Percentiles rank a stretch among this genome's conserved stretches.
Evolutionary conservation across 768 basidiomycete species (phyloP).

Genomic region (Serendipita sp.): DNA sequence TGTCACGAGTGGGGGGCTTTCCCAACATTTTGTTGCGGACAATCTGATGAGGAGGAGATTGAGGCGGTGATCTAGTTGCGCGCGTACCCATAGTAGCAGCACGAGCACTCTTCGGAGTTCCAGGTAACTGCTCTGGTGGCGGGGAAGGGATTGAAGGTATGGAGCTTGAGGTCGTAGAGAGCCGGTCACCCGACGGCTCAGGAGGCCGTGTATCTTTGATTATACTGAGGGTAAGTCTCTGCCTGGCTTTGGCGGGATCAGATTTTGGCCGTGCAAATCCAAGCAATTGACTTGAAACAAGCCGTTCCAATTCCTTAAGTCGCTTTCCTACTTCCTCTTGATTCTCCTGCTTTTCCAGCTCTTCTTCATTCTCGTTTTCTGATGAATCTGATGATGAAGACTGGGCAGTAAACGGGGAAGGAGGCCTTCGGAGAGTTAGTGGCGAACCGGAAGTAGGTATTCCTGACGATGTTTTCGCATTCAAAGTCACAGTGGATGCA

Average conservation of each 20-base stretch:
- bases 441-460: neutral
- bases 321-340: constrained; percentile 52
- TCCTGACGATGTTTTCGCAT: neutral
- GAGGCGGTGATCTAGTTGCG: constrained; percentile 6
- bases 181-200: neutral
- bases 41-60: constrained; percentile 2
- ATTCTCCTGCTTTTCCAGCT: constrained; percentile 58
- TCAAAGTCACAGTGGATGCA: neutral
- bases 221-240: constrained; percentile 1
- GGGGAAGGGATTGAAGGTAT: constrained; percentile 72
- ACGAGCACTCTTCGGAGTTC: constrained; percentile 17
- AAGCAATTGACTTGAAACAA: constrained; percentile 58
- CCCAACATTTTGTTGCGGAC: constrained; percentile 15
- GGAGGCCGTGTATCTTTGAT: neutral
- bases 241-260: neutral
- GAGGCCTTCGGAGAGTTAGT: neutral
- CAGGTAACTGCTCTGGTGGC: constrained; percentile 32
- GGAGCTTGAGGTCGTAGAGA: constrained; percentile 49
- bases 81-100: neutral
- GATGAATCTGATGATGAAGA: constrained; percentile 17
- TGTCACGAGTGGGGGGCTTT: constrained; percentile 29
- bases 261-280: constrained; percentile 31
- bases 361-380: constrained; percentile 37
- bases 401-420: constrained; percentile 10
- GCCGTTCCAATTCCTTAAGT: constrained; percentile 46